A percentile compares a stretch with the other conserved stretches of the same genome.
These are phyloP conservation scores for Moelleriella libera DNA, from an alignment of 2,329 filamentous ascomycete species.

Conservation along the genomic window DNA sequence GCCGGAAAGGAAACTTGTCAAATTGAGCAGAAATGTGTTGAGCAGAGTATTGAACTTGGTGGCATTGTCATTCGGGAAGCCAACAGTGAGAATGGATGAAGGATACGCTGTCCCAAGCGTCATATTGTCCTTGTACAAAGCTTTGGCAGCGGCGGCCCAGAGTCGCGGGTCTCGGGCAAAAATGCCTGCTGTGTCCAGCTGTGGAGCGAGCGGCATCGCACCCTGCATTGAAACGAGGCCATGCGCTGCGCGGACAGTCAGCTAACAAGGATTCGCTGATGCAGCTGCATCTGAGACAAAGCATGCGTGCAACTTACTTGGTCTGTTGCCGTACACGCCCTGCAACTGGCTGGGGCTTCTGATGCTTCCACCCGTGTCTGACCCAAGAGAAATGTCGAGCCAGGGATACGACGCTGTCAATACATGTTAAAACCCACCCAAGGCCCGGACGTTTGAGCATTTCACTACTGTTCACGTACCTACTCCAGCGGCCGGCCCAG, in stretches of 20 bases:
- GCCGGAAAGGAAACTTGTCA: neutral
- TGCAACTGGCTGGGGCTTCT: conserved; percentile 27
- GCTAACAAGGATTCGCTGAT: conserved; percentile 3
- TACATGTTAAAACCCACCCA: neutral
- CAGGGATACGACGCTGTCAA: conserved; percentile 23
- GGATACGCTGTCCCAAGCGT: conserved; percentile 14
- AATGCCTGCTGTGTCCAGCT: conserved; percentile 28
- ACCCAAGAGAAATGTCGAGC: conserved; percentile 29
- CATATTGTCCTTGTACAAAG: conserved; percentile 18
- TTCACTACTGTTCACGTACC: neutral
- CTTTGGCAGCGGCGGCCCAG: conserved; percentile 17
- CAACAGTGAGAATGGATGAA: conserved; percentile 14
- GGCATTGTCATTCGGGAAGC: conserved; percentile 9
- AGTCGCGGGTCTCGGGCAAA: conserved; percentile 20
- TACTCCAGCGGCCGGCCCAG: conserved; percentile 10
- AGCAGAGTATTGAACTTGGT: conserved; percentile 5
- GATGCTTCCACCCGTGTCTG: conserved; percentile 30
- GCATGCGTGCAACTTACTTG: conserved; percentile 7
- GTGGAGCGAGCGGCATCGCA: conserved; percentile 24
- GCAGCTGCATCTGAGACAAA: neutral
- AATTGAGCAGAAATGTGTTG: neutral
- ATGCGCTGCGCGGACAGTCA: conserved; percentile 9
- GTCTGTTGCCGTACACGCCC: conserved; percentile 31
- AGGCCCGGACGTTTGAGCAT: neutral
- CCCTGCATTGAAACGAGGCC: conserved; percentile 22